Base-by-base conservation (phyloP, 2,329 filamentous ascomycete genomes). In the Didymella keratinophila region DNA sequence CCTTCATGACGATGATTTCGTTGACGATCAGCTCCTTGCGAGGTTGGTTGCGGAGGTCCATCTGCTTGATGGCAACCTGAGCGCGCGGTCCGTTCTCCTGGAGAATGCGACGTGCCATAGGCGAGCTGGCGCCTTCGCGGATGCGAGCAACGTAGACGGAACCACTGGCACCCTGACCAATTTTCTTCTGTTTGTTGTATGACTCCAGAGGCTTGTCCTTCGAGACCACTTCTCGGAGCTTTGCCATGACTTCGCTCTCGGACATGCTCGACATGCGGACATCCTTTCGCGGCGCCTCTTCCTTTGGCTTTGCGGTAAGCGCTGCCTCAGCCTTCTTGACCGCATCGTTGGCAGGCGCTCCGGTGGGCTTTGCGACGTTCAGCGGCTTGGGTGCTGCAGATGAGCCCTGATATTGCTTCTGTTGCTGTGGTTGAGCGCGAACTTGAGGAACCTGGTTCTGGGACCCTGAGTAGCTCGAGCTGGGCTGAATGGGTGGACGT, bases 1-100 rank as follows among this genome's bases (percentile, higher is more conserved):
- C 95, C 82, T 98, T 97, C 95, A 99, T 99, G 60, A 99, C 95
- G 81, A 99, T 96, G 73, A 99, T 99, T 75, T 99, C 95, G 78
- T 99, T 99, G 52, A 99, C 95, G 73, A 99, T 99, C 72, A 99
- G 82, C 79, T 99, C 95, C 83, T 99, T 99, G 58, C 95, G 86
- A 46, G 95, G 95, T 78, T 99, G 95, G 74, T 96, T 95, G 49
- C 94, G 92, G 55, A 99, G 86, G 80, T 99, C 95, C 95, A 99
- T 99, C 81, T 99, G 95, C 82, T 99, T 99, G 76, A 99, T 99
- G 41, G 95, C 95, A 62, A 99, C 95, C 76, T 97, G 92, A 48
- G 92, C 92, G 63, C 91, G 87, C 49, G 86, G 83, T 12, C 93
- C 93, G 72, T 96, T 90, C 65, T 89, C 87, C 41, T 90, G 87